Percentiles rank a stretch among this genome's conserved stretches.
These are phyloP conservation scores for Vanilla planifolia DNA, from an alignment of 106 monocot genomes.

Conservation along the genomic window DNA sequence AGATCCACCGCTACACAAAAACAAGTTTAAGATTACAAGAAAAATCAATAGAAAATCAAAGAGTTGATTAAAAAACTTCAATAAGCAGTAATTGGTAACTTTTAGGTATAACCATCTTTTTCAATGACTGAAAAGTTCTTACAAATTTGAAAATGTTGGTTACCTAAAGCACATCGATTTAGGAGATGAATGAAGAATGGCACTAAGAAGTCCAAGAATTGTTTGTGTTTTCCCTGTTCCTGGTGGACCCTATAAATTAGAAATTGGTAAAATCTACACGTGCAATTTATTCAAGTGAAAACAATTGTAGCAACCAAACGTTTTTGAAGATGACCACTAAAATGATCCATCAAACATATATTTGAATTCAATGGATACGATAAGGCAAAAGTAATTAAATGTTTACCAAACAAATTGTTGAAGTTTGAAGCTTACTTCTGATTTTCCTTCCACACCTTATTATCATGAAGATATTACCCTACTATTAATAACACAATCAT, in stretches of 20 bases:
- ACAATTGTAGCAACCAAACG: no score
- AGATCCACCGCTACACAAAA: slow-evolving; percentile 48
- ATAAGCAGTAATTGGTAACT: no score
- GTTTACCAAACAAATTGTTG: no score
- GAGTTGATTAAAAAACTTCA: no score
- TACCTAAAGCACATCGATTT: slow-evolving; percentile 69
- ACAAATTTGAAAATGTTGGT: slow-evolving; percentile 2
- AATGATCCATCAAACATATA: no score
- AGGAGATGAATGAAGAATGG: slow-evolving; percentile 91
- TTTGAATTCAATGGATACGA: no score
- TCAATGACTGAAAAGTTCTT: not conserved
- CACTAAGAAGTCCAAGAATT: slow-evolving; percentile 93
- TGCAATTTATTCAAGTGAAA: slow-evolving; percentile 5
- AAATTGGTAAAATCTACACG: not conserved
- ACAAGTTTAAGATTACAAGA: slow-evolving; percentile 2
- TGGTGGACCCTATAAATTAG: slow-evolving; percentile 79
- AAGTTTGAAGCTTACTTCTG: no score
- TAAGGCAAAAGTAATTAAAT: no score
- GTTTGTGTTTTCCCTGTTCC: slow-evolving; percentile 99
- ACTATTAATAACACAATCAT: no score
- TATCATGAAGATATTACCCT: no score
- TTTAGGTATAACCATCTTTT: not conserved
- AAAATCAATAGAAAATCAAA: not conserved
- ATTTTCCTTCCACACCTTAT: no score
- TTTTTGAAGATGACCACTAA: no score